A percentile compares a stretch with the other conserved stretches of the same genome.
Conservation (phyloP, 2,329 filamentous ascomycete genomes). For the Cladobotryum mycophilum region DNA sequence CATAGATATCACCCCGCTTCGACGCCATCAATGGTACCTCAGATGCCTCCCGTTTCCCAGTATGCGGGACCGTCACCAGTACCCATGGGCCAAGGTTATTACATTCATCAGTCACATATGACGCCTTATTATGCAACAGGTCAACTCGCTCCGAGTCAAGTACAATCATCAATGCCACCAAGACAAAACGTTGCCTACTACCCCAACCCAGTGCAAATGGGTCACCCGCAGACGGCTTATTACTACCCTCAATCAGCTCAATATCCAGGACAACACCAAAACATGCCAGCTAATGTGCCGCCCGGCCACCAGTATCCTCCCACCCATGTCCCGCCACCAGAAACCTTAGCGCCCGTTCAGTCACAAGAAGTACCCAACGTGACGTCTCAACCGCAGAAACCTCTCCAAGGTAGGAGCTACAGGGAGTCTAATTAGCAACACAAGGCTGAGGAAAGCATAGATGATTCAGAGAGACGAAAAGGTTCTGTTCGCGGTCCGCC, state of each 20-base stretch:
- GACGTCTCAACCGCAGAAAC: neutral
- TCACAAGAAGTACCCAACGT: neutral
- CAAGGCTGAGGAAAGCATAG: slow-evolving; percentile 1
- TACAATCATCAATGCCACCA: slow-evolving; percentile 27
- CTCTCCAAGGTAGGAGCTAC: too few relatives aligned
- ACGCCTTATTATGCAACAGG: slow-evolving; percentile 38
- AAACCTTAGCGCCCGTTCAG: slow-evolving; percentile 19
- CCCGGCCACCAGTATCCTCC: slow-evolving; percentile 32
- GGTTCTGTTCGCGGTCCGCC: slow-evolving; percentile 28
- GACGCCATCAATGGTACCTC: slow-evolving; percentile 33
- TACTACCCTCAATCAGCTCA: slow-evolving; percentile 39
- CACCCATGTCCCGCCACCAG: slow-evolving; percentile 18
- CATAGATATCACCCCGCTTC: slow-evolving; percentile 29
- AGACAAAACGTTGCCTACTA: slow-evolving; percentile 40
- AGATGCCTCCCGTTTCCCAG: slow-evolving; percentile 33
- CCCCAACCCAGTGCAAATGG: slow-evolving; percentile 37
- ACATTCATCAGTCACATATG: slow-evolving; percentile 40
- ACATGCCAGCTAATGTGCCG: slow-evolving; percentile 27
- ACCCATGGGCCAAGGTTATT: slow-evolving; percentile 40
- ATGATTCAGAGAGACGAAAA: slow-evolving; percentile 8
- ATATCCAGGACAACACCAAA: slow-evolving; percentile 28
- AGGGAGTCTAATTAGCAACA: neutral
- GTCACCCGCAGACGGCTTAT: slow-evolving; percentile 35
- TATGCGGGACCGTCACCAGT: slow-evolving; percentile 34
- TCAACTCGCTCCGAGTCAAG: slow-evolving; percentile 33